phyloP scores from a whole-genome alignment of 305 asterid species.

The Fraxinus platypoda region DNA sequence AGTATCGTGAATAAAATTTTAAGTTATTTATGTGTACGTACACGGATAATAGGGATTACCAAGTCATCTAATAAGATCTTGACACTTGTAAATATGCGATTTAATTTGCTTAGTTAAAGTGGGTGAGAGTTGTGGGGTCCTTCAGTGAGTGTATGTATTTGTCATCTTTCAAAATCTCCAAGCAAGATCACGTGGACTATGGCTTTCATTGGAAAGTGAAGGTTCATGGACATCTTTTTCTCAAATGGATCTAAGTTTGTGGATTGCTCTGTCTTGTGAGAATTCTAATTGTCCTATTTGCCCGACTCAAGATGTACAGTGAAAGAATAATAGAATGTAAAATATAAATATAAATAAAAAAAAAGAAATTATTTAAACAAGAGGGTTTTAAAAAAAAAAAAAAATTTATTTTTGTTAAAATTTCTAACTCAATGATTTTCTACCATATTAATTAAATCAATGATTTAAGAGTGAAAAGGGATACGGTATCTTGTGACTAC shows the following conservation, averaged over 20 bases:
- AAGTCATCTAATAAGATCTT: slow-evolving; percentile 28
- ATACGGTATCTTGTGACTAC: neutral
- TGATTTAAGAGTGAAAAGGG: neutral
- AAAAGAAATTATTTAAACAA: too few relatives aligned
- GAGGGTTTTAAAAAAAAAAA: too few relatives aligned
- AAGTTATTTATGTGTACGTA: neutral
- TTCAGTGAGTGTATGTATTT: neutral
- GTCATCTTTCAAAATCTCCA: slow-evolving; percentile 53
- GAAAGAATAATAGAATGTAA: neutral
- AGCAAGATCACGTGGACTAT: slow-evolving; percentile 70
- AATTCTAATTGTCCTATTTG: neutral
- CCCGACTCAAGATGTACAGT: neutral
- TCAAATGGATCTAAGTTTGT: neutral
- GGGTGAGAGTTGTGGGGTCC: slow-evolving; percentile 29
- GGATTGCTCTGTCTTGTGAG: neutral
- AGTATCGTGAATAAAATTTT: neutral
- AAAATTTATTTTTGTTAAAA: too few relatives aligned
- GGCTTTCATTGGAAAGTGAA: slow-evolving; percentile 16
- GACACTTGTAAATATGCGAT: slow-evolving; percentile 37
- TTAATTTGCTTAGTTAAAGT: slow-evolving; percentile 23
- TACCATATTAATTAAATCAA: too few relatives aligned
- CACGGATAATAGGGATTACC: slow-evolving; percentile 45
- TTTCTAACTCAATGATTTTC: too few relatives aligned
- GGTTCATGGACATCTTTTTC: neutral
- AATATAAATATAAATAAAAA: too few relatives aligned